Evolutionary conservation across 2,329 filamentous ascomycete species (phyloP).

Genomic region (Alternaria angustiovoidea): DNA sequence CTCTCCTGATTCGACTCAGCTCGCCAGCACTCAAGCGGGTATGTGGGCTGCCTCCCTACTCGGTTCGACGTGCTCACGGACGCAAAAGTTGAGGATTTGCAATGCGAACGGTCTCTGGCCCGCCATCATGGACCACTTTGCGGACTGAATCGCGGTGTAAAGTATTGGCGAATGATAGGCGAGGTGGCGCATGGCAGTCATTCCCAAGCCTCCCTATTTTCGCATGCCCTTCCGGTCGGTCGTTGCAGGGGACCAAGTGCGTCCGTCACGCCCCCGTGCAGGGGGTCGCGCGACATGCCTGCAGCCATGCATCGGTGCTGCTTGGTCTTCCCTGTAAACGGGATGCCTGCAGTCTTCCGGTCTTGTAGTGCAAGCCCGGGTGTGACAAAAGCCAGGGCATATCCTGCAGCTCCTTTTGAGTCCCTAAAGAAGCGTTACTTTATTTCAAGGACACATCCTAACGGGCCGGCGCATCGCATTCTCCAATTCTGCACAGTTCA

Average conservation of each 20-base stretch:
- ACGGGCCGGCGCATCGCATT: conserved; percentile 18
- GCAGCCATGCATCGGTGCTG: conserved; percentile 22
- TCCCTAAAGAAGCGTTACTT: conserved; percentile 13
- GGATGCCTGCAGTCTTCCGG: conserved; percentile 22
- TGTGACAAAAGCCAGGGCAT: conserved; percentile 1
- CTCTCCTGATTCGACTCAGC: conserved; percentile 19
- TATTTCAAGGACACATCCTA: conserved; percentile 11
- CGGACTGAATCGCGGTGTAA: conserved; percentile 20
- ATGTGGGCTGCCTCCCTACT: conserved; percentile 13
- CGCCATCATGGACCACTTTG: conserved; percentile 20
- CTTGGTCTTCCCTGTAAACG: conserved; percentile 29
- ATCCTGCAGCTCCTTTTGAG: conserved; percentile 15
- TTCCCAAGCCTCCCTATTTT: conserved; percentile 34
- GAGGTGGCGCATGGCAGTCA: conserved; percentile 22
- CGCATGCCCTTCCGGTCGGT: conserved; percentile 20
- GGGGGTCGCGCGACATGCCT: conserved; percentile 30
- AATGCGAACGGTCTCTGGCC: conserved; percentile 29
- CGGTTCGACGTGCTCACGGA: conserved; percentile 16
- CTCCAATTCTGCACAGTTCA: conserved; percentile 16
- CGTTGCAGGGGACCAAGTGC: conserved; percentile 26
- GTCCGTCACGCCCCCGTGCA: conserved; percentile 23
- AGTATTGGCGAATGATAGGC: conserved; percentile 24
- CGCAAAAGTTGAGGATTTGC: conserved; percentile 18
- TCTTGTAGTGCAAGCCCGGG: conserved; percentile 10
- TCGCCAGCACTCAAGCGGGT: conserved; percentile 2